Evolutionary conservation across 257 asterid species (phyloP), one percentile per base, ranked within the genome.

Genomic region (Ligustrum vulgare): DNA sequence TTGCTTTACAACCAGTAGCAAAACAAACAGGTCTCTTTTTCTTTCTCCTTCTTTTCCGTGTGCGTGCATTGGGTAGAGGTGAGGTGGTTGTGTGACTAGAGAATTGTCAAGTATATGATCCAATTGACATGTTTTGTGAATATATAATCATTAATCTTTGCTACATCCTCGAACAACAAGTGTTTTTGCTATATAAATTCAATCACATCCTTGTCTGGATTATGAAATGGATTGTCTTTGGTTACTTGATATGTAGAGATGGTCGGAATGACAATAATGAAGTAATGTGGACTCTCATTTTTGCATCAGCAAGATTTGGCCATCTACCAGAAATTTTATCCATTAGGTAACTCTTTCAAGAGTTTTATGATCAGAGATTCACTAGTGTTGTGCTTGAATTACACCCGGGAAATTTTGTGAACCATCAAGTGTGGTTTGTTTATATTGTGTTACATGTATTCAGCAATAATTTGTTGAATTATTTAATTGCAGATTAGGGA

Each of bases 221-320:
- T 28, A 28, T 28, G 31, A 28, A 28, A 28, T 0, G 0, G 31
- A 28, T 28, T 28, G 31, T 28, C 1, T 28, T 28, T 28, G 31
- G 31, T 28, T 1, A 28, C 31, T 28, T 28, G 0, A 28, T 28
- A 12, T 43, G 6, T 43, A 94, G 97, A 89, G 93, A 92, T 80
- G 90, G 93, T 71, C 94, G 97, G 0, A 78, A 84, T 76, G 97
- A 92, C 16, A 94, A 91, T 13, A 88, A 78, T 23, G 96, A 90
- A 79, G 97, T 93, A 71, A 78, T 75, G 12, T 89, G 97, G 15
- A 88, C 89, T 79, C 84, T 94, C 23, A 83, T 94, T 75, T 94
- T 85, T 81, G 86, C 94, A 41, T 94, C 98, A 4, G 89, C 97
- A 9, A 87, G 97, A 79, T 83, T 92, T 20, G 97, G 94, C 0